Evolutionary conservation across 306 rosid species (phyloP).

Genomic region (Prunus campanulata): DNA sequence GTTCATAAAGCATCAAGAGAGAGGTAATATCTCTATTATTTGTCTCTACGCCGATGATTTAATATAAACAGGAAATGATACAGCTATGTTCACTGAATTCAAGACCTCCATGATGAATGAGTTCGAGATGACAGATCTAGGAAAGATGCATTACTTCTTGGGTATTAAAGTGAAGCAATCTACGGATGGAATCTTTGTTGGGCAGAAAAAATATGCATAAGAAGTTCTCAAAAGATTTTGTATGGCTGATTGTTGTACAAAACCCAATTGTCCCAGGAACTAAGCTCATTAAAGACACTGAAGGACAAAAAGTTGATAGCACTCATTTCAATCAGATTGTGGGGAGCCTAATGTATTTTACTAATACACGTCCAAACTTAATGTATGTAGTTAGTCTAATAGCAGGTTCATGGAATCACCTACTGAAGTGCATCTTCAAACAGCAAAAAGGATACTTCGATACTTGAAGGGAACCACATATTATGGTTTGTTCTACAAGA

Average conservation of each 20-base stretch:
- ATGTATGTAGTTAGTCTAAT: not conserved
- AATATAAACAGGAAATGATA: not conserved
- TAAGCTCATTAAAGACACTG: not conserved
- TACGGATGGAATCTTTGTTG: not conserved
- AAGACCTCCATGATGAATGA: not conserved
- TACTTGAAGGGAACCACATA: not conserved
- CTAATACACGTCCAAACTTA: not conserved
- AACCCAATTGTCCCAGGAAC: not conserved
- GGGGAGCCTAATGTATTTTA: not conserved
- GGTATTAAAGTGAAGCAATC: not conserved
- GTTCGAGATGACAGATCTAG: not conserved
- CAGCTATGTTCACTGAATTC: not conserved
- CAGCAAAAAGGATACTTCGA: not conserved
- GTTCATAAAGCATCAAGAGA: not conserved
- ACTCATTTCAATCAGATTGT: not conserved
- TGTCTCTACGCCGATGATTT: conserved; percentile 9
- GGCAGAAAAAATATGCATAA: not conserved
- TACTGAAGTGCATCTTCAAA: not conserved
- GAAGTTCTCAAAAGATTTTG: not conserved
- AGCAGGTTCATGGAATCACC: not conserved
- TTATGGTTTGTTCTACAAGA: not conserved
- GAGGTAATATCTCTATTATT: not conserved
- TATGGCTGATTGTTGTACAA: not conserved
- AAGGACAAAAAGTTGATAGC: too few species aligned
- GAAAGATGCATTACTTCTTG: not conserved